A percentile compares a stretch with the other conserved stretches of the same genome.
Evolutionary conservation across 345 rosid species (phyloP).

Genomic region (Murraya koenigii): DNA sequence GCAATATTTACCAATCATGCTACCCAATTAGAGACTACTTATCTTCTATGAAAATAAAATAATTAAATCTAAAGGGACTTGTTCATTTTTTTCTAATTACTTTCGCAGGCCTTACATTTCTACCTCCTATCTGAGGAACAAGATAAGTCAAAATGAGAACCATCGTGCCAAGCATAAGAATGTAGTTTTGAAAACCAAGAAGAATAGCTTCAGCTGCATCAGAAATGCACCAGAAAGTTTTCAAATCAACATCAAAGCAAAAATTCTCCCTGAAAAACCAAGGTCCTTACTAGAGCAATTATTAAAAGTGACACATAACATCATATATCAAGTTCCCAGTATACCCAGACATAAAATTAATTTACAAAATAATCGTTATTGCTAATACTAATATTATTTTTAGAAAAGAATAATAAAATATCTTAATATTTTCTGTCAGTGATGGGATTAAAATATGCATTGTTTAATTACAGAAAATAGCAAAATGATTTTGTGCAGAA

Average conservation of each 20-base stretch:
- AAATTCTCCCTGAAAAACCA: not conserved
- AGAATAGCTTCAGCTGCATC: slow-evolving; percentile 90
- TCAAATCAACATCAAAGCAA: too few relatives aligned
- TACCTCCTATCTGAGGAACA: slow-evolving; percentile 99
- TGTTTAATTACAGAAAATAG: slow-evolving; percentile 19
- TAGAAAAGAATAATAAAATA: not conserved
- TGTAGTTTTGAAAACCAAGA: slow-evolving; percentile 89
- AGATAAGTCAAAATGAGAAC: slow-evolving; percentile 87
- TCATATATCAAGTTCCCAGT: not conserved
- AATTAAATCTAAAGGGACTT: not conserved
- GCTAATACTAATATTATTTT: not conserved
- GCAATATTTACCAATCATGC: not conserved
- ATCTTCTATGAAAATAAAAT: not conserved
- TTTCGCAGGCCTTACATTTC: slow-evolving; percentile 59
- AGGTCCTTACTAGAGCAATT: not conserved
- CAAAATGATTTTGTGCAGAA: slow-evolving; percentile 29
- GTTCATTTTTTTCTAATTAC: not conserved
- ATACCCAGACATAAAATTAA: not conserved
- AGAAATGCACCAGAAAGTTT: slow-evolving; percentile 6
- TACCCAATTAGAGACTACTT: not conserved
- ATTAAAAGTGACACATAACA: not conserved
- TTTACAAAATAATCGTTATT: not conserved
- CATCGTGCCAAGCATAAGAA: slow-evolving; percentile 92
- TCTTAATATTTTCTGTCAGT: not conserved
- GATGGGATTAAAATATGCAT: slow-evolving; percentile 10